These are phyloP conservation scores for Ceratocystis cacaofunesta DNA, from an alignment of 2,329 filamentous ascomycete species.

Conservation along the genomic window DNA sequence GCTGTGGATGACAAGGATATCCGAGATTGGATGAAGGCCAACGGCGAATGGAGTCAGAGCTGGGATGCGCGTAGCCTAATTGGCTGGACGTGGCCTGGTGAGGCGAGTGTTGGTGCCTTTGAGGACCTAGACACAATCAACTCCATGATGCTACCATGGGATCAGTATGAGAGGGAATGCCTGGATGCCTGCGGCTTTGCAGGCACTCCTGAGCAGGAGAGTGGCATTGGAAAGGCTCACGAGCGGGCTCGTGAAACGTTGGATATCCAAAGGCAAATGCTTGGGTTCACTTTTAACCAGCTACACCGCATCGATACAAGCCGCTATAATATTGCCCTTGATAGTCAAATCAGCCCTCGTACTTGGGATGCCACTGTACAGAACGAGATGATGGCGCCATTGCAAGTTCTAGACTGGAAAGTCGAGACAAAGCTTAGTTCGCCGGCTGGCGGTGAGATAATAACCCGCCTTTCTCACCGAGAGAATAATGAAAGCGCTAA, in stretches of 20 bases:
- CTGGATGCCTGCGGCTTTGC: not conserved
- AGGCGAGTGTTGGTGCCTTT: not conserved
- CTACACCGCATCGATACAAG: not conserved
- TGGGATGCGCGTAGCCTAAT: conserved; percentile 4
- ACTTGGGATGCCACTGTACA: not conserved
- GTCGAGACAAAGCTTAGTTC: not conserved
- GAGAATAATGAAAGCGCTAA: not conserved
- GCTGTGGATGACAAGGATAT: not conserved
- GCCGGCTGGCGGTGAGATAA: not conserved
- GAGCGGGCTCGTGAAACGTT: not conserved
- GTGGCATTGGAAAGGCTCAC: not conserved
- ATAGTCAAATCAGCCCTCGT: not conserved
- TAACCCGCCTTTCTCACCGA: not conserved
- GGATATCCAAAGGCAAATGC: not conserved
- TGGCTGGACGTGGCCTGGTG: conserved; percentile 15
- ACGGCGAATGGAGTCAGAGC: conserved; percentile 5
- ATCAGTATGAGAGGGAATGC: not conserved
- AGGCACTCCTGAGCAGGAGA: not conserved
- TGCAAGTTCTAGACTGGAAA: not conserved
- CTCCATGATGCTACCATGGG: conserved; percentile 4
- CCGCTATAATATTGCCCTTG: not conserved
- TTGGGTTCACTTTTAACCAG: conserved; percentile 1
- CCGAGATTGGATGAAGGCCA: not conserved
- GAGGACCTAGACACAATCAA: not conserved
- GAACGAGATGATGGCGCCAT: not conserved